Evolutionary conservation across 2,329 filamentous ascomycete species (phyloP), one percentile per base, ranked within the genome.

Genomic region (Colletotrichum sp.): DNA sequence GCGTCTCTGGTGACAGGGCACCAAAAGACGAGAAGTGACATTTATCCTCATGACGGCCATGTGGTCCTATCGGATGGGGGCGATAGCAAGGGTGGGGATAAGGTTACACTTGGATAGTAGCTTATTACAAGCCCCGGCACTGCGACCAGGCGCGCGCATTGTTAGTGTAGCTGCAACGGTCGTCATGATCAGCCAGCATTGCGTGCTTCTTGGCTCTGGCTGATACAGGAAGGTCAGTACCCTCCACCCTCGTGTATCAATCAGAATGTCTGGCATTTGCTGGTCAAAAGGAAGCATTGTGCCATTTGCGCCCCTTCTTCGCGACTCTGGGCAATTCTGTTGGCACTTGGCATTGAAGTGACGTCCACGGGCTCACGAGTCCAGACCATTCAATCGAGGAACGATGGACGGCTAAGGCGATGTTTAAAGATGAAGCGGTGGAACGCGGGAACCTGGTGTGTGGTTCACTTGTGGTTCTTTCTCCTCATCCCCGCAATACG

Each of bases 131-230:
- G 15, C 24, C 60, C 43, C 34, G 30, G 71, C 15, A 28, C 48
- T 43, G 30, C 32, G 38, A 12, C 18, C 24, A 34, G 24, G 43
- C 60, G 58, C 66, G 30, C 55, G 36, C 38, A 24, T 34, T 3
- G 12, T 24, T 32, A 56, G 65, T 58, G 65, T 28, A 36, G 66
- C 43, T 61, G 34, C 60, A 48, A 61, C n/a, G 56, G 38, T 71
- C 69, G 73, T 66, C 69, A 72, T 75, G 69, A 67, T 62, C 68
- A 58, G 18, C 69, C 30, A 58, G 36, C 69, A 72, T 75, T 72
- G 73, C 73, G 73, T 75, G 73, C 73, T 75, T 56, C 73, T 75
- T 75, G 73, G 73, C 73, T 71, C 62, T 67, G 15, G 36, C 73
- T 75, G 24, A 67, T 38, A 72, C 66, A 72, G 73, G 73, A 72